Base-by-base conservation (phyloP, 352 stramenopile genomes). In the Globisporangium rhizosaccharum region DNA sequence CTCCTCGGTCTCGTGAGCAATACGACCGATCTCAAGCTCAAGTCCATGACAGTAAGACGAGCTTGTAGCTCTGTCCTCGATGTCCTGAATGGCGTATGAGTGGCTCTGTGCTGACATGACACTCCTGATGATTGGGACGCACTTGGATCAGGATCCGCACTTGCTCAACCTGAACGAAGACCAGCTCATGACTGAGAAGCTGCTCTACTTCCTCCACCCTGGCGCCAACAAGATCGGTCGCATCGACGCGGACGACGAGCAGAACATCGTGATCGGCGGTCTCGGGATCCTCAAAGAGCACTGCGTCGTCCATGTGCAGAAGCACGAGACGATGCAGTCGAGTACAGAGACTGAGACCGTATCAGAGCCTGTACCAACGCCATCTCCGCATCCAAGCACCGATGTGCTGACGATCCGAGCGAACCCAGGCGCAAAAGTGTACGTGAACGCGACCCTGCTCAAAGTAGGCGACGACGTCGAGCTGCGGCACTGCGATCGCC, bases 91-190 rank as follows among this genome's bases (percentile, higher is more conserved):
- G 7, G 10, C 33, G 33, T 12, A 12, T 12, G 33, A 39, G 33
- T 12, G 33, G 8, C 33, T 39, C 33, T 12, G 33, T 14, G 5
- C 5, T 39, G 33, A 39, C 33, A 12, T 39, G 3, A 15, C 48
- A 15, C 3, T 7, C 2, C 11, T 52, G 23, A n/a, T 49, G n/a
- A 33, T 33, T 6, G 28, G 28, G 28, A 33, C 10, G 14, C 37
- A 10, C 33, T 15, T 49, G 17, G 42, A 8, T 2, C 44, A 83
- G 69, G 78, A 92, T 46, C 82, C 87, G 17, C 85, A 95, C 49
- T 56, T 96, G 3, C 64, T 93, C 44, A 96, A 96, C 47, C 59
- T 96, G 30, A 90, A 95, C 48, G 85, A 96, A 75, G 87, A 96
- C 44, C 82, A 88, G 36, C 68, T 88, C 37, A 94, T 95, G 87